These are phyloP conservation scores for Hypholoma fasciculare DNA, from an alignment of 768 basidiomycete genomes.

Conservation along the genomic window DNA sequence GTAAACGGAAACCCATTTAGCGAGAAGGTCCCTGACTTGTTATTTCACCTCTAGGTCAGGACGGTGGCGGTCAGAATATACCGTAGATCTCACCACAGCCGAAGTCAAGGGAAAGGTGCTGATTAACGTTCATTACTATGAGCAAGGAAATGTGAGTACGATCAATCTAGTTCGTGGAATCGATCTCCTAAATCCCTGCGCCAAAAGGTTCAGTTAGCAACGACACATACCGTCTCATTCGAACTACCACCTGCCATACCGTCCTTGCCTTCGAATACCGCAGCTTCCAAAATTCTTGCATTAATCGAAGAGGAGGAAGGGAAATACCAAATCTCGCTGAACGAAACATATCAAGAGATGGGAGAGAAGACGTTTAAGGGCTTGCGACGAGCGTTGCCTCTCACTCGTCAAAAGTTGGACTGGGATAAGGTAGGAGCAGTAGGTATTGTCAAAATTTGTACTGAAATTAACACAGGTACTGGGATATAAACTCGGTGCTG, in stretches of 20 bases:
- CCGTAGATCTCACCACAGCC: constrained; percentile 63
- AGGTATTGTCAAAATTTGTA: neutral
- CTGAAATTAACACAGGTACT: constrained; percentile 31
- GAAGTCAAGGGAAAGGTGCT: constrained; percentile 71
- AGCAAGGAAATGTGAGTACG: constrained; percentile 84
- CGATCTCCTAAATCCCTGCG: neutral
- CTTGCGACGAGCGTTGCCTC: constrained; percentile 84
- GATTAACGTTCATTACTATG: constrained; percentile 94
- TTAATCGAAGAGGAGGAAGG: constrained; percentile 81
- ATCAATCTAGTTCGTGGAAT: neutral
- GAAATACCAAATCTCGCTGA: constrained; percentile 76
- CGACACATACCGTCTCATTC: constrained; percentile 68
- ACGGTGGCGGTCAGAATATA: constrained; percentile 90
- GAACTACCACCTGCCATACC: constrained; percentile 59
- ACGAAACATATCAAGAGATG: constrained; percentile 85
- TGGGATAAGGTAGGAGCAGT: constrained; percentile 79
- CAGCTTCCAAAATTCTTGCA: constrained; percentile 75
- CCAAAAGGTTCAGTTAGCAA: constrained; percentile 83
- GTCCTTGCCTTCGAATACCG: constrained; percentile 46
- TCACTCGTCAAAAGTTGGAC: constrained; percentile 92
- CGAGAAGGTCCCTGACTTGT: neutral
- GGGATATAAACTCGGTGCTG: constrained; percentile 76
- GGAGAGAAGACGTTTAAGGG: constrained; percentile 93
- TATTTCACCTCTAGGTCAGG: constrained; percentile 72
- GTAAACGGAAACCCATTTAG: constrained; percentile 47